These are phyloP conservation scores for Phyllosticta ampelicida DNA, from an alignment of 2,329 filamentous ascomycete species.

Conservation along the genomic window DNA sequence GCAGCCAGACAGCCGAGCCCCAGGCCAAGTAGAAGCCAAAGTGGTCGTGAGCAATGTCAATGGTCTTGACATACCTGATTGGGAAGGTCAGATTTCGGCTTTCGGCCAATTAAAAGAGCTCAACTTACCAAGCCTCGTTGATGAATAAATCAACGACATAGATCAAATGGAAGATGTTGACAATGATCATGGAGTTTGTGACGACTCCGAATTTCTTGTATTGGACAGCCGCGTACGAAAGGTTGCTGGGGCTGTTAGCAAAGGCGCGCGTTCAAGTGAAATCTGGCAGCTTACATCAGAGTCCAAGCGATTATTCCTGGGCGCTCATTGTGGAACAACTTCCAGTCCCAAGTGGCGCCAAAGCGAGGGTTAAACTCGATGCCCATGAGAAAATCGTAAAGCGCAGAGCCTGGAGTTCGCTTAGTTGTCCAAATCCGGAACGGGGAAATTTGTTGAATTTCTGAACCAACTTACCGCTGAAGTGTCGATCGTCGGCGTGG, in stretches of 20 bases:
- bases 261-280: slow-evolving; percentile 5
- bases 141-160: slow-evolving; percentile 41
- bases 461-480: slow-evolving; percentile 6
- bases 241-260: slow-evolving; percentile 18
- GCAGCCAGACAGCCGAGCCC: slow-evolving; percentile 33
- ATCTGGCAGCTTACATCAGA: slow-evolving; percentile 27
- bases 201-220: slow-evolving; percentile 33
- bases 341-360: slow-evolving; percentile 25
- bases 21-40: slow-evolving; percentile 29
- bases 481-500: slow-evolving; percentile 8
- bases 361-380: slow-evolving; percentile 38
- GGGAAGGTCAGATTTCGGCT: not conserved
- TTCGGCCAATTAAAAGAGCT: too few relatives aligned
- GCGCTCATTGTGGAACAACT: slow-evolving; percentile 27
- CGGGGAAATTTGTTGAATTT: not conserved
- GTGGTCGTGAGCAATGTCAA: slow-evolving; percentile 35
- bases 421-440: not conserved
- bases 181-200: slow-evolving; percentile 33
- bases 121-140: slow-evolving; percentile 35
- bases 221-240: slow-evolving; percentile 32
- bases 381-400: slow-evolving; percentile 53
- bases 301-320: slow-evolving; percentile 40
- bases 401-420: not conserved
- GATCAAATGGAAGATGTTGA: slow-evolving; percentile 34
- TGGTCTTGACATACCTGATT: slow-evolving; percentile 31